Conservation (phyloP, 768 basidiomycete species). For the Hirschioporus abietinus region DNA sequence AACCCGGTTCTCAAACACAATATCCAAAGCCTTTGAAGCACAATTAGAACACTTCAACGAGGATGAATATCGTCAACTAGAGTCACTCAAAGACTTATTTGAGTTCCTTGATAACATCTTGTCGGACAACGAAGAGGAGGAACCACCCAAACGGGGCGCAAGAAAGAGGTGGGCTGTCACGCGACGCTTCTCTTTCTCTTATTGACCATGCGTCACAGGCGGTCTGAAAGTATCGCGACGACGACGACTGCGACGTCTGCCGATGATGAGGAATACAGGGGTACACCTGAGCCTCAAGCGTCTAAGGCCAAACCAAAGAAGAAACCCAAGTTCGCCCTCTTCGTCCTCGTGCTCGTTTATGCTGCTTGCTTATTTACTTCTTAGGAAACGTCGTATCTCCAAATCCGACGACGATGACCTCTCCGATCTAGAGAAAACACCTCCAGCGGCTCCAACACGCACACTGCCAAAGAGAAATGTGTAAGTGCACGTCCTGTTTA, state of each 20-base stretch:
- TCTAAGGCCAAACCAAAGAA: slow-evolving; percentile 15
- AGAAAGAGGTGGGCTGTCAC: slow-evolving; percentile 27
- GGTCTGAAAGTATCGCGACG: slow-evolving; percentile 56
- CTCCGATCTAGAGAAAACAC: slow-evolving; percentile 27
- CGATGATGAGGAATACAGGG: slow-evolving; percentile 24
- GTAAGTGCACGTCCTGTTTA: slow-evolving; percentile 31
- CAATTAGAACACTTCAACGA: slow-evolving; percentile 70
- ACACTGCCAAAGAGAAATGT: slow-evolving; percentile 52
- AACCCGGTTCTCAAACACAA: slow-evolving; percentile 55
- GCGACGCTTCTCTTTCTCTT: slow-evolving; percentile 4
- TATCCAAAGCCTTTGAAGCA: slow-evolving; percentile 68
- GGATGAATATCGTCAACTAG: slow-evolving; percentile 61
- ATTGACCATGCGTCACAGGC: slow-evolving; percentile 29
- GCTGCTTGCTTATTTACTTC: not conserved
- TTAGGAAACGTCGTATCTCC: slow-evolving; percentile 53
- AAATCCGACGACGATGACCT: slow-evolving; percentile 35
- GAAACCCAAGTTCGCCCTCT: slow-evolving; percentile 31
- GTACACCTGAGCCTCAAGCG: slow-evolving; percentile 28
- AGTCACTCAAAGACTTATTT: slow-evolving; percentile 58
- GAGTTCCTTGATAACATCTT: slow-evolving; percentile 68
- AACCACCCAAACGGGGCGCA: slow-evolving; percentile 33
- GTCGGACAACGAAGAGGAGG: slow-evolving; percentile 59
- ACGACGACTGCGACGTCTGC: slow-evolving; percentile 35
- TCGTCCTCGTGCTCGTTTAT: slow-evolving; percentile 30
- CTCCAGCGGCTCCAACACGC: slow-evolving; percentile 41